Conservation (phyloP, 2,329 filamentous ascomycete species). For the Aaosphaeria pasadenensis region DNA sequence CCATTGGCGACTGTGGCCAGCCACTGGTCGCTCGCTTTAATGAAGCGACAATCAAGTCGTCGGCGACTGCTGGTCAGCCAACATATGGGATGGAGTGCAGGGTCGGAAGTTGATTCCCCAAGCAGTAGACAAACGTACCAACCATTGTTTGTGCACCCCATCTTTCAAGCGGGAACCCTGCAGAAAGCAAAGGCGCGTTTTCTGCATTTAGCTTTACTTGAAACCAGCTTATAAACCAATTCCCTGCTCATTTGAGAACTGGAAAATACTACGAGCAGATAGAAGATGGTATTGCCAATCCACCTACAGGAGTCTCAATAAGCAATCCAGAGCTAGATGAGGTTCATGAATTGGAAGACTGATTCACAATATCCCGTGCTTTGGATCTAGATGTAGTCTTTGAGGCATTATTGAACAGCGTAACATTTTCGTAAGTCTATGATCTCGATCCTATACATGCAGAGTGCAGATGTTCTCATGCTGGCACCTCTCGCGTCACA, state of each 20-base stretch:
- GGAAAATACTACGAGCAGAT: not conserved
- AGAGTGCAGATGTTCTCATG: not conserved
- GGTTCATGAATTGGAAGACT: not conserved
- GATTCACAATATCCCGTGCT: not conserved
- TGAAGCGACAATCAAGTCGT: not conserved
- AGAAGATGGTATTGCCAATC: not conserved
- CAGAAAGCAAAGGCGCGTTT: not conserved
- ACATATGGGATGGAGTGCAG: not conserved
- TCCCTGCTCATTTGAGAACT: not conserved
- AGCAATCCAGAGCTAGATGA: not conserved
- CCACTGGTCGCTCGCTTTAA: not conserved
- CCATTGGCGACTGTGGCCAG: not conserved
- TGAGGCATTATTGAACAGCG: not conserved
- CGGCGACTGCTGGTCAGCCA: not conserved
- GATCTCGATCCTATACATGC: not conserved
- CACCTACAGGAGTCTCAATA: not conserved
- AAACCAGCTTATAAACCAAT: not conserved
- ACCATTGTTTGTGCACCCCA: not conserved
- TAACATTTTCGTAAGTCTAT: not conserved
- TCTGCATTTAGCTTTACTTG: not conserved
- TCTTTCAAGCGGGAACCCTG: not conserved
- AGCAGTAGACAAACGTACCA: not conserved
- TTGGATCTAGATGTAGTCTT: not conserved
- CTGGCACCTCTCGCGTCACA: not conserved
- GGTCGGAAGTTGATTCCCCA: not conserved